Percentiles rank a stretch among this genome's conserved stretches.
These are phyloP conservation scores for Paradendryphiella salina DNA, from an alignment of 2,329 filamentous ascomycete genomes.

Conservation along the genomic window DNA sequence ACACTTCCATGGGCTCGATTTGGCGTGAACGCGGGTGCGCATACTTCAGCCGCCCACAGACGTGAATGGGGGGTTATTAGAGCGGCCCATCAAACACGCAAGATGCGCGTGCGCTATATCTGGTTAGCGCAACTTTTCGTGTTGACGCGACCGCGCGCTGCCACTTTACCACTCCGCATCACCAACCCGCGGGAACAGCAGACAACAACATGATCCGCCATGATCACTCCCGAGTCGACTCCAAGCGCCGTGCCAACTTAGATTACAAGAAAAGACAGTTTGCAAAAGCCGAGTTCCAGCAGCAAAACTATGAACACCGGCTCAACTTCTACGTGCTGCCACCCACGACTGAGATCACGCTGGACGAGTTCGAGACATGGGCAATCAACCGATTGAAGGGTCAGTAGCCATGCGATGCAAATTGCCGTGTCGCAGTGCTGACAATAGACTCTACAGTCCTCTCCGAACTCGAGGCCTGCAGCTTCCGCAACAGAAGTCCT, in stretches of 20 bases:
- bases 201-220: conserved; percentile 42
- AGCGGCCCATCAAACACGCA: not conserved
- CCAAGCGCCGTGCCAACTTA: conserved; percentile 76
- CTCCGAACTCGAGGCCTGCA: conserved; percentile 88
- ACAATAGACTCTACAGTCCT: conserved; percentile 60
- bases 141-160: conserved; percentile 27
- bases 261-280: conserved; percentile 89
- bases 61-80: not conserved
- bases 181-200: conserved; percentile 8
- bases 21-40: no score
- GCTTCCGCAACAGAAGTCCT: conserved; percentile 86
- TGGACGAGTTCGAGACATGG: conserved; percentile 99
- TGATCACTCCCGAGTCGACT: conserved; percentile 51
- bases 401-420: not conserved
- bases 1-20: no score
- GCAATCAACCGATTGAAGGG: conserved; percentile 87
- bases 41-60: not conserved
- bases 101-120: conserved; percentile 6
- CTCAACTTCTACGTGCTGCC: conserved; percentile 90
- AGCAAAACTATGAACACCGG: conserved; percentile 77
- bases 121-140: conserved; percentile 20
- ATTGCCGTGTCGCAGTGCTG: not conserved
- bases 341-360: conserved; percentile 89
- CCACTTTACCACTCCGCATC: conserved; percentile 21
- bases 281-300: conserved; percentile 72